These are phyloP conservation scores for Aspergillus calidoustus DNA, from an alignment of 2,329 filamentous ascomycete species.

Conservation along the genomic window DNA sequence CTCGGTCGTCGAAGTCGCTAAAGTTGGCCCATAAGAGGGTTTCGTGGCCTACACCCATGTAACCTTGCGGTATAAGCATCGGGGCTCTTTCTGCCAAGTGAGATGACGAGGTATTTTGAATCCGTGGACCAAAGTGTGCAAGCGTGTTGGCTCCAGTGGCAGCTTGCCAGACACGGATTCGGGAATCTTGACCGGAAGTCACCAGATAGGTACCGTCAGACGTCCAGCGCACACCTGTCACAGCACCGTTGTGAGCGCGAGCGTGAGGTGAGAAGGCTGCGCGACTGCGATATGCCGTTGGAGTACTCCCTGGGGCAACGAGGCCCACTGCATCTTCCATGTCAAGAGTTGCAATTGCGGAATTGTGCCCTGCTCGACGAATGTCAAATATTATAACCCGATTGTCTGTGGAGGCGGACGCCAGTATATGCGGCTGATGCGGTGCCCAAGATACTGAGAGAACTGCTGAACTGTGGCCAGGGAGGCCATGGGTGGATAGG, in stretches of 20 bases:
- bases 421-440: slow-evolving; percentile 75
- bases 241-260: slow-evolving; percentile 76
- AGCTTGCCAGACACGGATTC: slow-evolving; percentile 86
- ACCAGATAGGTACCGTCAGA: slow-evolving; percentile 77
- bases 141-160: slow-evolving; percentile 82
- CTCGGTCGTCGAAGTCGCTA: slow-evolving; percentile 64
- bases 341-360: slow-evolving; percentile 76
- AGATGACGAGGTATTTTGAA: slow-evolving; percentile 69
- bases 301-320: slow-evolving; percentile 42
- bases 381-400: slow-evolving; percentile 87
- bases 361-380: slow-evolving; percentile 68
- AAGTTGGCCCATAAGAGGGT: slow-evolving; percentile 82
- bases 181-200: slow-evolving; percentile 80
- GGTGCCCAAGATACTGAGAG: slow-evolving; percentile 82
- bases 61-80: slow-evolving; percentile 64
- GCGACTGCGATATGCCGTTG: slow-evolving; percentile 34
- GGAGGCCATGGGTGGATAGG: slow-evolving; percentile 71
- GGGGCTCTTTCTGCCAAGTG: slow-evolving; percentile 66
- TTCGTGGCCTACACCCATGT: slow-evolving; percentile 63
- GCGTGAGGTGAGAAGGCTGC: slow-evolving; percentile 51
- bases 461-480: slow-evolving; percentile 69
- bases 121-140: slow-evolving; percentile 80
- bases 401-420: slow-evolving; percentile 83
- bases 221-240: slow-evolving; percentile 86
- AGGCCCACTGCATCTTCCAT: slow-evolving; percentile 81